phyloP scores from a whole-genome alignment of 2,329 filamentous ascomycete species.

The Septoria petroselini region DNA sequence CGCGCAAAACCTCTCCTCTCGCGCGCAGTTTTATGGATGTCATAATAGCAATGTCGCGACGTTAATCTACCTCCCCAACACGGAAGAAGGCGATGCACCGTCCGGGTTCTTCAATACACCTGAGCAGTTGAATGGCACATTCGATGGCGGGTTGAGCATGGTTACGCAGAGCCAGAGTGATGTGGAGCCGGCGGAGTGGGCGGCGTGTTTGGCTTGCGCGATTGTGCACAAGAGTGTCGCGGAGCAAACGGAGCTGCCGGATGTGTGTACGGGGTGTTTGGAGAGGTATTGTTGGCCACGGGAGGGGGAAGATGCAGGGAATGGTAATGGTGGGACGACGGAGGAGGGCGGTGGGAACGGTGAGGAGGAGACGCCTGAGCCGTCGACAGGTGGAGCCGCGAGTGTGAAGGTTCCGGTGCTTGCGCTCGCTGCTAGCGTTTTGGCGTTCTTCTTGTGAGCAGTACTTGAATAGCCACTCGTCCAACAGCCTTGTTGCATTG shows the following conservation, averaged over 20 bases:
- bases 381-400: too few species aligned
- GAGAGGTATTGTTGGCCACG: conserved; percentile 20
- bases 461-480: too few species aligned
- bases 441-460: too few species aligned
- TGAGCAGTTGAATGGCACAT: conserved; percentile 8
- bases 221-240: conserved; percentile 18
- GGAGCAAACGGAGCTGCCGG: conserved; percentile 12
- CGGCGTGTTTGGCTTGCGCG: conserved; percentile 18
- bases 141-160: conserved; percentile 13
- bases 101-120: conserved; percentile 1
- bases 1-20: conserved; percentile 12
- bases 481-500: too few species aligned
- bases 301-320: neutral
- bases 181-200: conserved; percentile 9
- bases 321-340: too few species aligned
- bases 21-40: conserved; percentile 20
- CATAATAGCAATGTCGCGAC: conserved; percentile 13
- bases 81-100: conserved; percentile 1
- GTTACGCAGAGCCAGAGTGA: conserved; percentile 12
- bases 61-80: conserved; percentile 18
- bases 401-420: too few species aligned
- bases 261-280: conserved; percentile 13
- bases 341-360: too few species aligned
- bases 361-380: too few species aligned
- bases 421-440: too few species aligned